Evolutionary conservation across 1,139 yeast genomes (phyloP), one percentile per base, ranked within the genome.

Genomic region (Candida sojae): DNA sequence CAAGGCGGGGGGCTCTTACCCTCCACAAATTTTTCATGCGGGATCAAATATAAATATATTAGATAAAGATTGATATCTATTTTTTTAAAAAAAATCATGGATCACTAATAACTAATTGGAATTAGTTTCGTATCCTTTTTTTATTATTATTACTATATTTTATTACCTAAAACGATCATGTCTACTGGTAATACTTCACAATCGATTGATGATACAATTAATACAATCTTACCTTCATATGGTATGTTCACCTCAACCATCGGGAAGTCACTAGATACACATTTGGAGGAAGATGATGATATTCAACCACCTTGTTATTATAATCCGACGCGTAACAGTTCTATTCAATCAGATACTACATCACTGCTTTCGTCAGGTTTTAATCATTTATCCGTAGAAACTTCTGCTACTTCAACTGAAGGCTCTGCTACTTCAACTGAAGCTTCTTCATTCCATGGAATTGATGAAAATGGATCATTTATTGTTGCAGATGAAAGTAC

Each of bases 191-290:
- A 25, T 23, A 9, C n/a, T 3, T 25, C 28, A n/a, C 30, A 25
- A 10, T 42, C 50, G 30, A 25, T 35, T 32, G 54, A 54, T 35
- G 59, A 55, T 12, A 53, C 57, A 3, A 43, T 55, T 6, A 48
- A 54, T 39, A 48, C 51, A 1, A 75, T 75, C 25, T 64, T 75
- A 11, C 80, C 80, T 3, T 73, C 79, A 11, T 75, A 75, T 55
- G 72, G 71, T 30, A 74, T 75, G 79, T 74, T 68, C 58, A 73
- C 74, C 51, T 62, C 73, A 34, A 75, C 80, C 10, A 63, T 75
- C 25, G 52, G 56, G 6, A 49, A 46, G 46, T 49, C 23, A 11
- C n/a, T 38, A 9, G 33, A 52, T 42, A 52, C 49, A 9, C 46
- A 39, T 35, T 53, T 49, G 6, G 52, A 55, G 3, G 56, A 53